Percentiles rank a stretch among this genome's conserved stretches.
Evolutionary conservation across 345 rosid species (phyloP).

Genomic region (Mangifera indica): DNA sequence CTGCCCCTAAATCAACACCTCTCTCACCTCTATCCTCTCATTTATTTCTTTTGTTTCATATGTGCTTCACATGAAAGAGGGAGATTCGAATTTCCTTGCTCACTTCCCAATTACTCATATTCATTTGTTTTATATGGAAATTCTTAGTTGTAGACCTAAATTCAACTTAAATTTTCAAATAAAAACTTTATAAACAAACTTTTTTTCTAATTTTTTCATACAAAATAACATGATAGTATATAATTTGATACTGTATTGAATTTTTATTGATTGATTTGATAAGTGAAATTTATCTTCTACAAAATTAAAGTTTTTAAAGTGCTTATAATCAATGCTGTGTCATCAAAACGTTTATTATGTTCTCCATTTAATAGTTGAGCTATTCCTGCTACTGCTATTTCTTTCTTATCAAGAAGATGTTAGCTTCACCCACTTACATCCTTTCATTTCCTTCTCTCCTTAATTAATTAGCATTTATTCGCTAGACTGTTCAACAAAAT

Average conservation of each 20-base stretch:
- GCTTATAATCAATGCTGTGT: slow-evolving; percentile 14
- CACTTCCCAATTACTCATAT: no score
- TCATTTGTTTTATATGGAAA: not conserved
- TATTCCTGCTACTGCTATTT: no score
- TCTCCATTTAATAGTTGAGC: not conserved
- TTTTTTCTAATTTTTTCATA: no score
- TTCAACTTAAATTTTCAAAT: no score
- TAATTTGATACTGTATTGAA: no score
- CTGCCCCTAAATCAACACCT: not conserved
- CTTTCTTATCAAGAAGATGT: no score
- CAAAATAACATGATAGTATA: no score
- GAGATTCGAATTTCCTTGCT: not conserved
- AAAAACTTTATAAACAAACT: no score
- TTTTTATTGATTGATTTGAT: not conserved
- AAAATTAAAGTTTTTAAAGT: not conserved
- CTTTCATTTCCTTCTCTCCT: slow-evolving; percentile 12
- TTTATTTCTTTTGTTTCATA: not conserved
- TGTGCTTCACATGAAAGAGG: no score
- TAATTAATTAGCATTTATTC: not conserved
- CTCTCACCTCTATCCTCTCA: not conserved
- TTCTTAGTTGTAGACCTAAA: not conserved
- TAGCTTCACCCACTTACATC: slow-evolving; percentile 5
- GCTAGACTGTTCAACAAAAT: not conserved
- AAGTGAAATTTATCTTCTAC: not conserved
- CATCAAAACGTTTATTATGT: slow-evolving; percentile 14